Evolutionary conservation across 176 grass and related monocot genomes (phyloP).

Genomic region (Zea mays): Zm-B73-REFERENCE-NAM-5.0 NC_050096.1:21042001-21042500

Average conservation of each 20-base stretch:
- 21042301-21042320: conserved; percentile 22
- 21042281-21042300: conserved; percentile 23
- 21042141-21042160: conserved; percentile 83
- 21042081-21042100: conserved; percentile 92
- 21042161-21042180: conserved; percentile 99
- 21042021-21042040: conserved; percentile 9
- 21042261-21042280: not conserved
- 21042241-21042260: conserved; percentile 18
- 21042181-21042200: conserved; percentile 96
- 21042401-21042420: too few species aligned
- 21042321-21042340: conserved; percentile 13
- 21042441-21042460: too few species aligned
- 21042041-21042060: conserved; percentile 42
- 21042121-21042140: conserved; percentile 98
- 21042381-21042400: too few species aligned
- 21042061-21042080: conserved; percentile 96
- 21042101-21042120: conserved; percentile 95
- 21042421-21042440: too few species aligned
- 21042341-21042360: not conserved
- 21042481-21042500: not conserved
- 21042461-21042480: not conserved
- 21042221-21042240: conserved; percentile 29
- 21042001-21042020: conserved; percentile 23
- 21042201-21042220: conserved; percentile 31
- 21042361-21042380: too few species aligned